A percentile compares a stretch with the other conserved stretches of the same genome.
Evolutionary conservation across 768 basidiomycete species (phyloP).

Genomic region (Tulasnella sp.): DNA sequence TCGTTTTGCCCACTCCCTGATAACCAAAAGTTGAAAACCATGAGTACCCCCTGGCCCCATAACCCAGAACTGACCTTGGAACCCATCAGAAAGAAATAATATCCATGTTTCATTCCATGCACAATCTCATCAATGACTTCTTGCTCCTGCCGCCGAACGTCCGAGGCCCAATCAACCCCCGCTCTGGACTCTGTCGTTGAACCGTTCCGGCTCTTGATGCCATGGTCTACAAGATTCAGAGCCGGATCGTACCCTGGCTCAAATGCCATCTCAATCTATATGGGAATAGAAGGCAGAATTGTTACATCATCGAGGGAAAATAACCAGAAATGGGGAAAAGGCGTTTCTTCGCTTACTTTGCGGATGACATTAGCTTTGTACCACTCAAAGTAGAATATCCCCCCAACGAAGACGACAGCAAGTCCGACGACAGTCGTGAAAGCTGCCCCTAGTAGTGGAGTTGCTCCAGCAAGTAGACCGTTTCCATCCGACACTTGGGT

Average conservation of each 20-base stretch:
- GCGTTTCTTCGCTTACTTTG: slow-evolving; percentile 49
- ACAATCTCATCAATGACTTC: slow-evolving; percentile 73
- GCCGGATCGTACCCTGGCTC: slow-evolving; percentile 77
- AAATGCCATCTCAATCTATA: slow-evolving; percentile 74
- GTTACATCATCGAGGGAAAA: neutral
- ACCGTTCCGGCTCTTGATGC: slow-evolving; percentile 35
- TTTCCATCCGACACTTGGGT: slow-evolving; percentile 1
- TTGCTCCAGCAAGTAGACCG: neutral
- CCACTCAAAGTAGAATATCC: slow-evolving; percentile 67
- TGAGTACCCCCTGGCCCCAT: slow-evolving; percentile 18
- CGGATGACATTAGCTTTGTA: slow-evolving; percentile 78
- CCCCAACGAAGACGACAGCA: slow-evolving; percentile 56
- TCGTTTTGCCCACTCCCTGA: slow-evolving; percentile 76
- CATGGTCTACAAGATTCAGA: slow-evolving; percentile 60
- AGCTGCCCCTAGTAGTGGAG: neutral
- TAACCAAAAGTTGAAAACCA: slow-evolving; percentile 1
- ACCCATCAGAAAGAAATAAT: slow-evolving; percentile 73
- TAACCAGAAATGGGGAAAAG: neutral
- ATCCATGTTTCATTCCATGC: slow-evolving; percentile 62
- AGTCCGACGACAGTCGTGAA: slow-evolving; percentile 9
- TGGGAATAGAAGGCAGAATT: neutral
- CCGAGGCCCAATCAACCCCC: slow-evolving; percentile 46
- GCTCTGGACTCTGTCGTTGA: slow-evolving; percentile 31
- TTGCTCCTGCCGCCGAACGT: slow-evolving; percentile 70
- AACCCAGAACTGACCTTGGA: slow-evolving; percentile 53